Conservation (phyloP, 768 basidiomycete species). For the Macrolepiota fuliginosa region DNA sequence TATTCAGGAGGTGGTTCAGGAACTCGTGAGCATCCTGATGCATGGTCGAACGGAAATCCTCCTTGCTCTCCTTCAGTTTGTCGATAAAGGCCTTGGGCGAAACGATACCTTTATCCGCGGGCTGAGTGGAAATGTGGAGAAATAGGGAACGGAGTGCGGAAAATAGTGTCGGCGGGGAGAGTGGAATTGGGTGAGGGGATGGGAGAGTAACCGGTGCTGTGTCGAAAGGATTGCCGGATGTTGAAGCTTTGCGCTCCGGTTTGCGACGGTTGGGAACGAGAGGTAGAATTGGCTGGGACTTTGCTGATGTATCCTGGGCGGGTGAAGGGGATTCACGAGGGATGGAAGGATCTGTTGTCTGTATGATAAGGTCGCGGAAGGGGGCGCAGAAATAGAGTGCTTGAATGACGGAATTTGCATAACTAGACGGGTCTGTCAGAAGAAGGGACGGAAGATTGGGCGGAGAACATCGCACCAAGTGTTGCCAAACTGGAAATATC, state of each 20-base stretch:
- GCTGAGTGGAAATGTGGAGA: conserved; percentile 75
- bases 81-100: conserved; percentile 90
- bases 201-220: conserved; percentile 25
- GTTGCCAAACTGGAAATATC: conserved; percentile 77
- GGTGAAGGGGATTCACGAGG: conserved; percentile 29
- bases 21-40: conserved; percentile 99
- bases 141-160: conserved; percentile 94
- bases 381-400: conserved; percentile 94
- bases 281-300: conserved; percentile 26
- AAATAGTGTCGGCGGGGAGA: conserved; percentile 74
- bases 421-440: conserved; percentile 47
- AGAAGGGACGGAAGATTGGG: not conserved
- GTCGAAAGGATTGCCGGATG: conserved; percentile 23
- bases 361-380: conserved; percentile 88
- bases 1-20: conserved; percentile 90
- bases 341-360: conserved; percentile 52
- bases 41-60: conserved; percentile 84
- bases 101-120: conserved; percentile 78
- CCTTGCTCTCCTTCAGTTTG: conserved; percentile 91
- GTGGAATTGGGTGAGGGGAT: conserved; percentile 45
- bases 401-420: conserved; percentile 98
- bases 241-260: conserved; percentile 49
- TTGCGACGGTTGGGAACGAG: conserved; percentile 49
- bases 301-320: conserved; percentile 15
- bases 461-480: conserved; percentile 66